Percentiles rank a stretch among this genome's conserved stretches.
Conservation (phyloP, 768 basidiomycete genomes). For the Mycena galopus region DNA sequence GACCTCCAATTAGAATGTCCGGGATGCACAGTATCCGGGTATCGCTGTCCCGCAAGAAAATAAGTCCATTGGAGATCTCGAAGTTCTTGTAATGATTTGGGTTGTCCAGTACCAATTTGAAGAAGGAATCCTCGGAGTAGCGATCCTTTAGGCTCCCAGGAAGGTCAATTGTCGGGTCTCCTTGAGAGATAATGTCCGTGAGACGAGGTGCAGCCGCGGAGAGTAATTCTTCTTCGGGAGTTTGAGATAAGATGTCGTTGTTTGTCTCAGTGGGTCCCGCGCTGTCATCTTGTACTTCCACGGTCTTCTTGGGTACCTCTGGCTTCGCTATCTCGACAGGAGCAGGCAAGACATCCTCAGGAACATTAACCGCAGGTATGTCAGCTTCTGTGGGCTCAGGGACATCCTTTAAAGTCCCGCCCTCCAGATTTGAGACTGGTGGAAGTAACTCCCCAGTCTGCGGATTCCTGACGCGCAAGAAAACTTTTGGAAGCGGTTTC, state of each 20-base stretch:
- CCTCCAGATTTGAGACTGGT: too few relatives aligned
- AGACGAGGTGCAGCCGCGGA: neutral
- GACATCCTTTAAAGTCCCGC: too few relatives aligned
- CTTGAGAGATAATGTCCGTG: conserved; percentile 10
- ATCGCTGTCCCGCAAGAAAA: conserved; percentile 32
- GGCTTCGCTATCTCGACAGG: neutral
- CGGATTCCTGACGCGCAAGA: too few relatives aligned
- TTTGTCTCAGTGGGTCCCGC: neutral
- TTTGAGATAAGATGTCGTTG: neutral
- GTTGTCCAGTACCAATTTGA: conserved; percentile 39
- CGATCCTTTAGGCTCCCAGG: neutral
- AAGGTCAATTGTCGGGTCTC: conserved; percentile 3
- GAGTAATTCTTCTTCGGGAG: conserved; percentile 15
- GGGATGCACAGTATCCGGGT: conserved; percentile 40
- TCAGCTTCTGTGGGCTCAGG: too few relatives aligned
- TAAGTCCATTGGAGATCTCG: conserved; percentile 34
- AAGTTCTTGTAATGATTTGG: conserved; percentile 45
- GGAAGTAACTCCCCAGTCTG: too few relatives aligned
- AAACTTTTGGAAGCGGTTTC: too few relatives aligned
- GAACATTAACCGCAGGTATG: too few relatives aligned
- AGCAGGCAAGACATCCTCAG: too few relatives aligned
- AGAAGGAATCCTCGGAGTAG: conserved; percentile 49
- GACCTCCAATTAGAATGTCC: conserved; percentile 25
- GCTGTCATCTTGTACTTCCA: too few relatives aligned
- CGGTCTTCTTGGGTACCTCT: too few relatives aligned